Evolutionary conservation across 192 early-diverging fungal genomes (phyloP), one percentile per base, ranked within the genome.

Genomic region (Linderina pennispora): DNA sequence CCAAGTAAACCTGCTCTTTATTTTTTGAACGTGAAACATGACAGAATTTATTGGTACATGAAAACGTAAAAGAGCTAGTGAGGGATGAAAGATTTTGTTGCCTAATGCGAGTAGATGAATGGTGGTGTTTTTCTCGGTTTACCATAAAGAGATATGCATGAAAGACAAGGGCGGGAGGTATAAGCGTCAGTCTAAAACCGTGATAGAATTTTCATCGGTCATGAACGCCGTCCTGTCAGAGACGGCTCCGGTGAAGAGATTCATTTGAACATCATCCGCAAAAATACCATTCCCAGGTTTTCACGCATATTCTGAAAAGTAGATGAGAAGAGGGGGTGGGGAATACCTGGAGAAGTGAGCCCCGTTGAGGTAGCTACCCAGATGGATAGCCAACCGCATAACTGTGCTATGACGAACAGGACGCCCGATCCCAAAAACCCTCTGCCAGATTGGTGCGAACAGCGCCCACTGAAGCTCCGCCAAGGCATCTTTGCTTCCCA

Each of bases 331-430:
- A 21, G 33, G 24, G 43, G 43, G 52, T 40, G 66, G 43, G 67
- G 67, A 63, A 71, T 71, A 71, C 56, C 36, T 63, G 55, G 67
- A 70, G 49, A 40, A 71, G 60, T 71, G 67, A 71, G 67, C 67
- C 67, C 67, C 67, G 67, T 71, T 71, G 67, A 59, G 67, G 67
- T 71, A 71, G 43, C 46, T 28, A 26, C 46, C 23, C 3, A 23
- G 13, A 23, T 20, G 25, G 24, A 45, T 48, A 45, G 34, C 60
- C 61, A 69, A 62, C 67, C 59, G 65, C 67, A 71, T 63, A 55
- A 71, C 67, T 71, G 67, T 71, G 67, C 67, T 71, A 71, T 71
- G 67, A 71, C 67, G 67, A 71, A 63, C 59, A 71, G 48, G 40
- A 25, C 21, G 49, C 43, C n/a, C 40, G n/a, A 21, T 3, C 45